A percentile compares a stretch with the other conserved stretches of the same genome.
Conservation (phyloP, 176 grass and related monocot species). For the Lolium rigidum region DNA sequence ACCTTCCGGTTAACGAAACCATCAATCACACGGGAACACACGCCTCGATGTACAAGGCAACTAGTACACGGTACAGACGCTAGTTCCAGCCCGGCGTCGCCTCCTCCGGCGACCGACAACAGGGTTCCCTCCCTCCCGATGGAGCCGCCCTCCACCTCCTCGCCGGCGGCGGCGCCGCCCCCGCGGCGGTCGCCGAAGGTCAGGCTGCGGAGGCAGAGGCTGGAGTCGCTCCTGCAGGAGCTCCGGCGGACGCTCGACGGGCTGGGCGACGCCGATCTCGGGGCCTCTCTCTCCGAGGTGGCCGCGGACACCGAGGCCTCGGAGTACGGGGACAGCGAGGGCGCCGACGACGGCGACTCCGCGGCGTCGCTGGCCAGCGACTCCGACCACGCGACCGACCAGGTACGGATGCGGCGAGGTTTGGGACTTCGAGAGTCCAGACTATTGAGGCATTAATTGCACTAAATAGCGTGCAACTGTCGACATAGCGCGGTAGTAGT, state of each 20-base stretch:
- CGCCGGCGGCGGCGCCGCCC: no score
- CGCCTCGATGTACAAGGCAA: neutral
- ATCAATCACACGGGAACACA: neutral
- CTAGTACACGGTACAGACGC: neutral
- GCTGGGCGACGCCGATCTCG: conserved; percentile 54
- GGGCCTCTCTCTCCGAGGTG: neutral
- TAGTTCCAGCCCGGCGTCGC: conserved; percentile 4
- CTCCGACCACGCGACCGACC: conserved; percentile 52
- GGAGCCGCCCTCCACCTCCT: conserved; percentile 26
- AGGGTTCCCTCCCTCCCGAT: conserved; percentile 4
- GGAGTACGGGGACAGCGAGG: neutral
- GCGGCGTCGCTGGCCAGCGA: conserved; percentile 36
- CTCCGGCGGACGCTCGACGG: conserved; percentile 60
- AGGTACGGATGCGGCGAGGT: conserved; percentile 46
- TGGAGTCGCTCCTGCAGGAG: conserved; percentile 64
- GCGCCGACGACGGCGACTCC: conserved; percentile 32
- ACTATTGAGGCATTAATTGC: neutral
- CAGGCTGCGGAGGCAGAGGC: conserved; percentile 52
- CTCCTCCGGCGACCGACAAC: neutral
- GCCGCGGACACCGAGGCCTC: neutral
- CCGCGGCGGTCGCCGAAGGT: conserved; percentile 17
- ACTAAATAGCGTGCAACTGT: neutral
- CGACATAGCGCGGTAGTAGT: neutral
- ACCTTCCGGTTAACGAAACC: neutral
- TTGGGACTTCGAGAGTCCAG: neutral